Evolutionary conservation across 345 rosid genomes (phyloP).

Genomic region (Citrus inodora): DNA sequence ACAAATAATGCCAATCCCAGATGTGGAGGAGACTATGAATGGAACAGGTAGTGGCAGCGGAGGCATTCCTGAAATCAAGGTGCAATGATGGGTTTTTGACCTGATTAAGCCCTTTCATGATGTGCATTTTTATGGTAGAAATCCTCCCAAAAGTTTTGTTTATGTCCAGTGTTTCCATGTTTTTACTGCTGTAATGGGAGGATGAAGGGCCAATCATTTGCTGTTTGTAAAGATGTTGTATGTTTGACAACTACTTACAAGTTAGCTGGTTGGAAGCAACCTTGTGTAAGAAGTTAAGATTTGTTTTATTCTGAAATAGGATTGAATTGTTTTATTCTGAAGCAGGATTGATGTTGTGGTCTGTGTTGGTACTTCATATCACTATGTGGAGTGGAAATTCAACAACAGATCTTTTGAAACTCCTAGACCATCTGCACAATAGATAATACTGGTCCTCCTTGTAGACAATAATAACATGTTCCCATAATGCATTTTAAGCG

Average conservation of each 20-base stretch:
- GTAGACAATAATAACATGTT: neutral
- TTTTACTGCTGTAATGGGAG: neutral
- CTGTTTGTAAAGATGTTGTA: neutral
- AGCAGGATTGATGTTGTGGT: neutral
- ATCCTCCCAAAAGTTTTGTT: constrained; percentile 4
- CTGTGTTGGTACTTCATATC: neutral
- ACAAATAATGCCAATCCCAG: constrained; percentile 47
- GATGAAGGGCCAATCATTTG: neutral
- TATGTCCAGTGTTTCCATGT: neutral
- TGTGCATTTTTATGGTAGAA: neutral
- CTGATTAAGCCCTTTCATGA: neutral
- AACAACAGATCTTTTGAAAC: neutral
- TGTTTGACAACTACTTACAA: neutral
- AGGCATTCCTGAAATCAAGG: neutral
- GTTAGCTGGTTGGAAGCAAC: neutral
- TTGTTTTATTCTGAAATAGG: neutral
- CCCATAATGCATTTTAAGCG: neutral
- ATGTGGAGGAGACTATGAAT: constrained; percentile 75
- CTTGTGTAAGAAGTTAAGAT: neutral
- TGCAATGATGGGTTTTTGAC: neutral
- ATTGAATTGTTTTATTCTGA: neutral
- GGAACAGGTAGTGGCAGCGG: constrained; percentile 50
- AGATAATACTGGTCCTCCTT: neutral
- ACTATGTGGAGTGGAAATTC: neutral
- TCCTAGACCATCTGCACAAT: neutral